Base-by-base conservation (phyloP, 345 rosid genomes). In the Heritiera littoralis region DNA sequence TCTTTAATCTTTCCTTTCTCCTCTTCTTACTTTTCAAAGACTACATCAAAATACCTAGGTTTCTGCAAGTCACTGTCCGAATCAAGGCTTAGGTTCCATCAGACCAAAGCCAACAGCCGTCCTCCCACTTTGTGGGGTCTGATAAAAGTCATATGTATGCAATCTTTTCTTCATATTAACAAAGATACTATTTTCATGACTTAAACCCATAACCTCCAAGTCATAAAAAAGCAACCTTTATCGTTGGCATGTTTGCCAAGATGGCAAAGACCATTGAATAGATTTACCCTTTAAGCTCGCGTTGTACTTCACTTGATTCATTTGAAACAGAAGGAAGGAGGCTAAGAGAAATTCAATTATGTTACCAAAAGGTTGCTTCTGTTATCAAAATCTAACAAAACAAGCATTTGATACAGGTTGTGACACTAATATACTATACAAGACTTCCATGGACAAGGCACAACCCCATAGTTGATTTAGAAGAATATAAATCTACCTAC, bases 351-450 rank as follows among this genome's bases (percentile, higher is more conserved):
- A 52, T 52, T 30, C 46, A 17, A 3, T 51, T 17, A 12, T 56
- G 51, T 11, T 55, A 54, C 51, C 76, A 66, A 77, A 84, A 72
- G 20, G 52, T 46, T 72, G 66, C 75, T 70, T 66, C 64, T 55
- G 79, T 45, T 56, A 69, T 49, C 55, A 56, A 74, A 66, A 48
- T 61, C 68, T 13, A 54, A 67, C 30, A 71, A 60, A 54, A 67
- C 30, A 71, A 60, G 68, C 18, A 81, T 70, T 51, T 28, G 3
- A 13, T 72, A 82, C 75, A 80, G 14, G 46, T 45, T 40, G 41
- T 60, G 40, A 72, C 66, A 64, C 76, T 54, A 72, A 66, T 30
- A 60, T 84, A 64, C 86, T 84, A 65, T 80, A 83, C 83, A 80
- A 46, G 65, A 69, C 43, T 66, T 67, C 66, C 4, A n/a, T 55